Evolutionary conservation across 371 early-diverging fungal species (phyloP).

Genomic region (Gilbertella persicaria): DNA sequence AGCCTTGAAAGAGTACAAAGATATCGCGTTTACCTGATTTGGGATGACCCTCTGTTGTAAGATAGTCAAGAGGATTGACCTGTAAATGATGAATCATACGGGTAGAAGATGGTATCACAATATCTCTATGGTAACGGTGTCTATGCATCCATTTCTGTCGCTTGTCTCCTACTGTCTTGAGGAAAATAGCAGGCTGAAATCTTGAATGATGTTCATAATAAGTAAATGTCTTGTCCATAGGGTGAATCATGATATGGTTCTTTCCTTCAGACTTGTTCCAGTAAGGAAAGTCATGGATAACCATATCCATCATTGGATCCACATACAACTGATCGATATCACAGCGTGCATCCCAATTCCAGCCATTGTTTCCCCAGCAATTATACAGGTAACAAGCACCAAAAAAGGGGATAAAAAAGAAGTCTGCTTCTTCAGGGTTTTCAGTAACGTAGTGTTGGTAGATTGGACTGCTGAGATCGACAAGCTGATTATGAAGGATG

Average conservation of each 20-base stretch:
- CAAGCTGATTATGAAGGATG: constrained; percentile 41
- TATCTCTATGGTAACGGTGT: constrained; percentile 51
- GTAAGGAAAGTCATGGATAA: constrained; percentile 48
- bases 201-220: constrained; percentile 44
- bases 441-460: constrained; percentile 49
- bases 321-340: constrained; percentile 52
- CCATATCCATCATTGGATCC: constrained; percentile 54
- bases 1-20: constrained; percentile 53
- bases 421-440: constrained; percentile 55
- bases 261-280: constrained; percentile 52
- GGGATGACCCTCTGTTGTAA: constrained; percentile 41
- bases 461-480: constrained; percentile 42
- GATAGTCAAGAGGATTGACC: constrained; percentile 33
- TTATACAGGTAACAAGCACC: constrained; percentile 56
- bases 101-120: constrained; percentile 58
- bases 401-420: constrained; percentile 60
- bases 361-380: constrained; percentile 45
- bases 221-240: constrained; percentile 55
- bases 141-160: constrained; percentile 38
- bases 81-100: constrained; percentile 44
- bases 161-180: constrained; percentile 57
- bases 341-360: constrained; percentile 55
- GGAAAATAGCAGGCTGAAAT: constrained; percentile 51
- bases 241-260: constrained; percentile 56
- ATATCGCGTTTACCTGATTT: constrained; percentile 39